These are phyloP conservation scores for Ramaria rubella DNA, from an alignment of 768 basidiomycete species.

Conservation along the genomic window DNA sequence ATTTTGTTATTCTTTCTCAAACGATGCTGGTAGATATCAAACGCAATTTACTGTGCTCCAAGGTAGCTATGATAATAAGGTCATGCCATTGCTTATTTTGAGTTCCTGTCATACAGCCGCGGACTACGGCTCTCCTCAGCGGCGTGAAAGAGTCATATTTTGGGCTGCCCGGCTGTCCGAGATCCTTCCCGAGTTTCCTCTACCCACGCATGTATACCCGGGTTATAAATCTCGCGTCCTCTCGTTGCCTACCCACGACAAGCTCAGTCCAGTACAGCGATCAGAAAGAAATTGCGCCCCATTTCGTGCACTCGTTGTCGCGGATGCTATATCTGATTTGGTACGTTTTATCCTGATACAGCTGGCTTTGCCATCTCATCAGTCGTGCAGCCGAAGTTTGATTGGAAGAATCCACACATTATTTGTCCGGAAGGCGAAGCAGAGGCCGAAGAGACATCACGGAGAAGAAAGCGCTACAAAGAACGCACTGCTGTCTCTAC, in stretches of 20 bases:
- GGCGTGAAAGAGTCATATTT: slow-evolving; percentile 60
- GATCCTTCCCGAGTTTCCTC: slow-evolving; percentile 53
- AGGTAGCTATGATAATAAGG: slow-evolving; percentile 38
- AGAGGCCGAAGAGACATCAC: slow-evolving; percentile 29
- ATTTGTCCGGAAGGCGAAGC: slow-evolving; percentile 30
- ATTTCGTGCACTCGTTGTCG: slow-evolving; percentile 47
- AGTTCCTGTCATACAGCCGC: slow-evolving; percentile 1
- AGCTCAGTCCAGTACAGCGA: slow-evolving; percentile 38
- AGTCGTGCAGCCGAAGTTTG: slow-evolving; percentile 49
- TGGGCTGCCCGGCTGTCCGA: slow-evolving; percentile 55
- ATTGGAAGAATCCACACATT: slow-evolving; percentile 62
- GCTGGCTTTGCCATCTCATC: background rate
- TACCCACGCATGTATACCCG: slow-evolving; percentile 52
- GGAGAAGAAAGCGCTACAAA: slow-evolving; percentile 33
- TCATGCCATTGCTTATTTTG: background rate
- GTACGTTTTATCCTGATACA: slow-evolving; percentile 32
- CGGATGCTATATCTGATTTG: slow-evolving; percentile 64
- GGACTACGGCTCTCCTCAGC: slow-evolving; percentile 63
- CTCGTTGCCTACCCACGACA: slow-evolving; percentile 39
- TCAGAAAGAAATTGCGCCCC: slow-evolving; percentile 48
- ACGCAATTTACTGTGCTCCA: slow-evolving; percentile 58
- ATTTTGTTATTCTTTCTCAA: slow-evolving; percentile 5
- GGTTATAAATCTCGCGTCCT: slow-evolving; percentile 24
- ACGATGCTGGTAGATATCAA: slow-evolving; percentile 47
- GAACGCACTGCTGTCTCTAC: slow-evolving; percentile 35